Percentiles rank a stretch among this genome's conserved stretches.
These are phyloP conservation scores for Pilasporangium apinafurcum DNA, from an alignment of 352 stramenopile species.

Conservation along the genomic window DNA sequence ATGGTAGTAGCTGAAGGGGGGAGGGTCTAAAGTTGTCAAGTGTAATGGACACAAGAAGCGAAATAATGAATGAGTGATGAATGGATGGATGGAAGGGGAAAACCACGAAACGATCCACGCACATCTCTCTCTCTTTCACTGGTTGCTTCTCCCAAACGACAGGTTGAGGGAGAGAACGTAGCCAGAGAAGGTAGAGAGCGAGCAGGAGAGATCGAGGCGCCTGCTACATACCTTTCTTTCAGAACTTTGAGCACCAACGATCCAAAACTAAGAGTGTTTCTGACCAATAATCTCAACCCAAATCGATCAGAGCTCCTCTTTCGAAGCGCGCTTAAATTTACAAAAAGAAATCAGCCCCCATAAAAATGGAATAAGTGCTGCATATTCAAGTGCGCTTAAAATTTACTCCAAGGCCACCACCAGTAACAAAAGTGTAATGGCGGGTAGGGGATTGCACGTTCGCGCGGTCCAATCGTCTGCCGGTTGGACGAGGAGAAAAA, in stretches of 20 bases:
- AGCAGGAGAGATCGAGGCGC: neutral
- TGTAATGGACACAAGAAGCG: neutral
- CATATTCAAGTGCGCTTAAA: slow-evolving; percentile 1
- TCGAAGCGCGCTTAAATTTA: slow-evolving; percentile 16
- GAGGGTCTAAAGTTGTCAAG: slow-evolving; percentile 2
- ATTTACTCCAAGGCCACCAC: neutral
- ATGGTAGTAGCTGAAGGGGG: slow-evolving; percentile 15
- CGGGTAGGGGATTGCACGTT: neutral
- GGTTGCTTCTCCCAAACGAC: too few relatives aligned
- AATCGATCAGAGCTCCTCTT: neutral
- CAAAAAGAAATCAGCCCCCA: neutral
- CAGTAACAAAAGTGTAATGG: neutral
- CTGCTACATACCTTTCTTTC: slow-evolving; percentile 11
- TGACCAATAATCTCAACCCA: slow-evolving; percentile 15
- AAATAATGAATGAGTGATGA: slow-evolving; percentile 3
- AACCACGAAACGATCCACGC: too few relatives aligned
- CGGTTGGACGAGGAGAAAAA: too few relatives aligned
- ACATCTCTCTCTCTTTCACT: neutral
- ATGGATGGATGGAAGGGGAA: neutral
- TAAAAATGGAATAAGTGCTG: neutral
- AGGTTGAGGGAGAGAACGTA: too few relatives aligned
- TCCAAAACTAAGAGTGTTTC: slow-evolving; percentile 32
- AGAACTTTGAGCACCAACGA: slow-evolving; percentile 23
- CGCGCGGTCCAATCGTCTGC: neutral
- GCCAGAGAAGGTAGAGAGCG: neutral